A percentile compares a stretch with the other conserved stretches of the same genome.
Conservation (phyloP, 768 basidiomycete genomes). For the Amanita pallidorosea region DNA sequence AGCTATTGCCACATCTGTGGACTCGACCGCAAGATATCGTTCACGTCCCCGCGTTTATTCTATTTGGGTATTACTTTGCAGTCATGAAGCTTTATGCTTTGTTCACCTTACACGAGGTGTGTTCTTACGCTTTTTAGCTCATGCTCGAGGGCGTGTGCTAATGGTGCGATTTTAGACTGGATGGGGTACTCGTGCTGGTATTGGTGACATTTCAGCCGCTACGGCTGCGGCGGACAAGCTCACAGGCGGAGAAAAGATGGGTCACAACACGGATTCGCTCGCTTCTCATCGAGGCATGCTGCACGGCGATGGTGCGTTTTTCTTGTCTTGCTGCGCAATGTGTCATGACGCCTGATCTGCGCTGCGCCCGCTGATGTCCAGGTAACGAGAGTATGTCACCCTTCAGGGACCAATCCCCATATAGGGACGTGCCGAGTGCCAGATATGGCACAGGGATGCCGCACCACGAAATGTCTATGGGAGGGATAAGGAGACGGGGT, state of each 20-base stretch:
- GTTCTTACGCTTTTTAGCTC: slow-evolving; percentile 9
- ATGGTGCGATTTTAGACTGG: slow-evolving; percentile 44
- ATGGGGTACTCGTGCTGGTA: slow-evolving; percentile 94
- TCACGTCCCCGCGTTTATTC: slow-evolving; percentile 75
- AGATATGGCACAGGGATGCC: slow-evolving; percentile 7
- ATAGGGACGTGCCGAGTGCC: slow-evolving; percentile 15
- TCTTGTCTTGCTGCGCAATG: background rate
- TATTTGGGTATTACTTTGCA: slow-evolving; percentile 91
- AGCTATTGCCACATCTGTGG: slow-evolving; percentile 80
- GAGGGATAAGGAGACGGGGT: slow-evolving; percentile 13
- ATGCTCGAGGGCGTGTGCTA: background rate
- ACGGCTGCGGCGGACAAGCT: slow-evolving; percentile 53
- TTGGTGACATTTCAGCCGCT: slow-evolving; percentile 73
- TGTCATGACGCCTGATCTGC: background rate
- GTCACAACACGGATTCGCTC: slow-evolving; percentile 11
- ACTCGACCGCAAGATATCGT: slow-evolving; percentile 64
- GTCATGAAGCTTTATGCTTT: slow-evolving; percentile 92
- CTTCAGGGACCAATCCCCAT: slow-evolving; percentile 19
- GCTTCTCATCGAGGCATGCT: slow-evolving; percentile 6
- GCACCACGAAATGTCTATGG: slow-evolving; percentile 8
- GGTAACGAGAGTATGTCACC: slow-evolving; percentile 10
- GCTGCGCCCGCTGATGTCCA: slow-evolving; percentile 3
- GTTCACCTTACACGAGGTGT: slow-evolving; percentile 82
- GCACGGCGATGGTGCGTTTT: slow-evolving; percentile 7
- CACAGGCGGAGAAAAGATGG: slow-evolving; percentile 17